These are phyloP conservation scores for Casuarina cunninghamiana DNA, from an alignment of 306 rosid species.

Conservation along the genomic window DNA sequence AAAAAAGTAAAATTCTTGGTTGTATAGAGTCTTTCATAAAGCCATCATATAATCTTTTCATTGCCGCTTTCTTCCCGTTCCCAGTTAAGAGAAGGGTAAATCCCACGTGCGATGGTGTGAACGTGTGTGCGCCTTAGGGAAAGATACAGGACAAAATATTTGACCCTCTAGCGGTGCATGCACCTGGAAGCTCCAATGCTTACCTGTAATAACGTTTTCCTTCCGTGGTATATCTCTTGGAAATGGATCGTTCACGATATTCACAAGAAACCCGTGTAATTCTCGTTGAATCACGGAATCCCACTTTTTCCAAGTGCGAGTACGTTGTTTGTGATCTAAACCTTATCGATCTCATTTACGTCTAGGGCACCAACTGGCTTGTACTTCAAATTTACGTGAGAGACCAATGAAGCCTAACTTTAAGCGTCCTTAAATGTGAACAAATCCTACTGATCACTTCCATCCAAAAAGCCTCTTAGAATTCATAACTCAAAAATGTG, in stretches of 20 bases:
- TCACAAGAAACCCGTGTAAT: not conserved
- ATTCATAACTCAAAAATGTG: not conserved
- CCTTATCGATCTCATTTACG: not conserved
- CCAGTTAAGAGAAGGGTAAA: not conserved
- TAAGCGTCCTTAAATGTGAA: not conserved
- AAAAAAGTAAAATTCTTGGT: not conserved
- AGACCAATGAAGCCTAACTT: not conserved
- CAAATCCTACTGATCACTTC: not conserved
- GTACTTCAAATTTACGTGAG: not conserved
- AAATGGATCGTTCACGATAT: not conserved
- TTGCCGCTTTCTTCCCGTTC: not conserved
- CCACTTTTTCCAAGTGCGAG: not conserved
- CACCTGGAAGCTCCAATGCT: not conserved
- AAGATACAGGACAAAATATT: not conserved
- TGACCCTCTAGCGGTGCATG: not conserved
- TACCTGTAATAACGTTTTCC: not conserved
- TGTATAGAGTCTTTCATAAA: not conserved
- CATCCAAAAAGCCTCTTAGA: not conserved
- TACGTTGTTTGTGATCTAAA: not conserved
- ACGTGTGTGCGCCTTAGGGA: not conserved
- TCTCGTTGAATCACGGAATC: not conserved
- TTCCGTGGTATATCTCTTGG: not conserved
- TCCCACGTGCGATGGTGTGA: not conserved
- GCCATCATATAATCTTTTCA: not conserved
- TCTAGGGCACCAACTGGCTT: not conserved